phyloP scores from a whole-genome alignment of 768 basidiomycete genomes.

The Imleria badia region DNA sequence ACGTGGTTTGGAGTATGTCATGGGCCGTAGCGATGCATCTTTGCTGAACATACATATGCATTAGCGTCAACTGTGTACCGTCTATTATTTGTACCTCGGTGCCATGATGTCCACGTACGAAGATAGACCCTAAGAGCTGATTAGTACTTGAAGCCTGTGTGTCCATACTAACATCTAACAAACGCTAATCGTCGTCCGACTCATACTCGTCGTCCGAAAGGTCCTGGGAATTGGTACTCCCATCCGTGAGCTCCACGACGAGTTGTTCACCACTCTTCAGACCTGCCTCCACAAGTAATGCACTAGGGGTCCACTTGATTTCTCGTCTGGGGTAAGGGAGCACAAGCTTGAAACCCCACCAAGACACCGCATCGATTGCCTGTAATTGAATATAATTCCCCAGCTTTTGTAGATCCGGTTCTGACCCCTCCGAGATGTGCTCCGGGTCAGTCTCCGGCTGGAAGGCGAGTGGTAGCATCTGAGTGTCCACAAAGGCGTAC shows the following conservation, averaged over 20 bases:
- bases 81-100: no score
- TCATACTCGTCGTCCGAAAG: conserved; percentile 55
- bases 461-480: conserved; percentile 46
- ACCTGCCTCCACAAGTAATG: conserved; percentile 43
- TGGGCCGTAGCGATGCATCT: no score
- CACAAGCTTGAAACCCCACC: conserved; percentile 74
- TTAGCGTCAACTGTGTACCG: no score
- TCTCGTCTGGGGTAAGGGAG: conserved; percentile 70
- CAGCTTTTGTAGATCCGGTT: conserved; percentile 35
- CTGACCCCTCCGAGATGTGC: conserved; percentile 37
- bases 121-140: background rate
- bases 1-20: no score
- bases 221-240: conserved; percentile 16
- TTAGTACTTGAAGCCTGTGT: background rate
- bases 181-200: conserved; percentile 45
- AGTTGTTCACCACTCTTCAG: conserved; percentile 63
- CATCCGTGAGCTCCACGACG: conserved; percentile 51
- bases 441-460: conserved; percentile 41
- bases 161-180: background rate
- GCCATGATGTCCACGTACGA: background rate
- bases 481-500: conserved; percentile 71
- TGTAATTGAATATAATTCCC: conserved; percentile 37
- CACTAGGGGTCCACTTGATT: conserved; percentile 48
- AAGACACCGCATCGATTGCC: conserved; percentile 35
- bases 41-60: no score